These are phyloP conservation scores for Sugiyamaella qingdaonensis DNA, from an alignment of 805 yeast genomes.

Conservation along the genomic window DNA sequence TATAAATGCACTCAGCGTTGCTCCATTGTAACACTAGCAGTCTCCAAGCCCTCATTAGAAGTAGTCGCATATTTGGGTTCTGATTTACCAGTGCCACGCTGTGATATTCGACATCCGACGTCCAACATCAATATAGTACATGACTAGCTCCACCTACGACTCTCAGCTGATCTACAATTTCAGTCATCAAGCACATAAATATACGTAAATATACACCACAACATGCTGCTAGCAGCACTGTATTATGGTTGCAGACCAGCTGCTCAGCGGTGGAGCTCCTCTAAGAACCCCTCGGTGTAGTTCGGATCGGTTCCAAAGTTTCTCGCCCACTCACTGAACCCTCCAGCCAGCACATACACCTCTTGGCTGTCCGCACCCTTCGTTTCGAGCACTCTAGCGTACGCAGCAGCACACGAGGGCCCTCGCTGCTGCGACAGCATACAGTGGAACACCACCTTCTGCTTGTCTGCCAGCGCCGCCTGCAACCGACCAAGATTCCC, in stretches of 20 bases:
- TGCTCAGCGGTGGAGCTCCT: constrained; percentile 15
- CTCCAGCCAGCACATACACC: constrained; percentile 76
- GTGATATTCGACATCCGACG: too few relatives aligned
- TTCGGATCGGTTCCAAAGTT: constrained; percentile 50
- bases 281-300: constrained; percentile 21
- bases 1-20: too few relatives aligned
- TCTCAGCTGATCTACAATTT: neutral
- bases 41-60: too few relatives aligned
- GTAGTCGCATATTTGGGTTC: too few relatives aligned
- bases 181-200: neutral
- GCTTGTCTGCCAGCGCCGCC: constrained; percentile 33
- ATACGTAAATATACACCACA: neutral
- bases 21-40: too few relatives aligned
- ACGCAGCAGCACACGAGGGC: constrained; percentile 72
- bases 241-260: neutral
- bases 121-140: too few relatives aligned
- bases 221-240: too few relatives aligned
- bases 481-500: constrained; percentile 39
- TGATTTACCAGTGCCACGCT: too few relatives aligned
- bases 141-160: neutral
- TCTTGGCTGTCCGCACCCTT: constrained; percentile 34
- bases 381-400: constrained; percentile 42
- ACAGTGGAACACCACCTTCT: constrained; percentile 81
- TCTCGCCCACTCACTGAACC: constrained; percentile 81
- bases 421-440: constrained; percentile 89